Evolutionary conservation across 225 moss, liverwort and hornwort species (phyloP).

Genomic region (Lunularia cruciata): DNA sequence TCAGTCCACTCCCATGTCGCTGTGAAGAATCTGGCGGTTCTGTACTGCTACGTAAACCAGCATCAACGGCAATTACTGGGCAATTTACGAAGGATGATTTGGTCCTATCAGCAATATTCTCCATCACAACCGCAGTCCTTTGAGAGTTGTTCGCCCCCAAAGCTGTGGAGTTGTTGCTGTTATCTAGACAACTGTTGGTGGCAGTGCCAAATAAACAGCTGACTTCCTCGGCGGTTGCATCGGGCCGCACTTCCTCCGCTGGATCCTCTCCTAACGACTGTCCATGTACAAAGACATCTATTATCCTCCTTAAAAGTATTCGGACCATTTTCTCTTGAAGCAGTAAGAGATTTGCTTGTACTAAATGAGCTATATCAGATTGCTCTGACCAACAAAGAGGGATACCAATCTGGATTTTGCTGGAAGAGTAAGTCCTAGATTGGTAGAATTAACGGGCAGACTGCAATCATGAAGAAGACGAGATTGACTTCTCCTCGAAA

Average conservation of each 20-base stretch:
- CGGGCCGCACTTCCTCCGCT: background rate
- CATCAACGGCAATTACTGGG: too few relatives aligned
- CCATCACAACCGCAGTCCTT: background rate
- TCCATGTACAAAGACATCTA: background rate
- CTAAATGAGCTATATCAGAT: too few relatives aligned
- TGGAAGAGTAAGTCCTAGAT: background rate
- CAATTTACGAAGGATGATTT: background rate
- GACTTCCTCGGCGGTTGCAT: background rate
- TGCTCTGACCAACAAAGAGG: background rate
- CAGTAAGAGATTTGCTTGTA: too few relatives aligned
- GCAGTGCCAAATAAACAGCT: background rate
- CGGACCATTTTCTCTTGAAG: too few relatives aligned
- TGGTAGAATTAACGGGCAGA: background rate
- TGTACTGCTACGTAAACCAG: background rate
- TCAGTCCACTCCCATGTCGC: background rate
- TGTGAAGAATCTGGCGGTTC: background rate
- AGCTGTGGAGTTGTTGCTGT: background rate
- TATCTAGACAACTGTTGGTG: background rate
- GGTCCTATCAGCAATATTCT: background rate
- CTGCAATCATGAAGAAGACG: too few relatives aligned
- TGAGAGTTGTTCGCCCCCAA: too few relatives aligned
- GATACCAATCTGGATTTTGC: background rate
- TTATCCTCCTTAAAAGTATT: background rate
- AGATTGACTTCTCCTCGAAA: too few relatives aligned
- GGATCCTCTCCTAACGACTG: constrained; percentile 22